Conservation (phyloP, 495 filamentous ascomycete genomes). For the Aspergillus indologenus region DNA sequence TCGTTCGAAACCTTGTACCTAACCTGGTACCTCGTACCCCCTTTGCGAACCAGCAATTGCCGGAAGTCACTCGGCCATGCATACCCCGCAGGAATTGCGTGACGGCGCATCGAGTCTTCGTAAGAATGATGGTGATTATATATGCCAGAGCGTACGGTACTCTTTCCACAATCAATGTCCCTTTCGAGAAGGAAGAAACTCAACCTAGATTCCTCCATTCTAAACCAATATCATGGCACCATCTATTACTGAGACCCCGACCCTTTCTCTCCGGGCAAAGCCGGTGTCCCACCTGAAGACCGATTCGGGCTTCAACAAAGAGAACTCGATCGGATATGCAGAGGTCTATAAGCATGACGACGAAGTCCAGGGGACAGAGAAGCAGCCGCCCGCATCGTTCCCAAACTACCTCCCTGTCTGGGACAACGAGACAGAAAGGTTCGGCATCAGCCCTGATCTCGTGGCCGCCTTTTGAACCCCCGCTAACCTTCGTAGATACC, state of each 20-base stretch:
- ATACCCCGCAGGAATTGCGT: conserved; percentile 29
- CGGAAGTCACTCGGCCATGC: conserved; percentile 5
- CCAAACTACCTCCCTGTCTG: conserved; percentile 76
- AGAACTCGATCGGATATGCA: conserved; percentile 54
- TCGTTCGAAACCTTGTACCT: not conserved
- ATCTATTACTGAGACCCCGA: conserved; percentile 43
- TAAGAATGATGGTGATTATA: conserved; percentile 18
- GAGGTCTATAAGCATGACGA: conserved; percentile 38
- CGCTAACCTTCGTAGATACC: conserved; percentile 30
- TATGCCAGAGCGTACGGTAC: conserved; percentile 8
- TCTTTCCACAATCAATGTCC: not conserved
- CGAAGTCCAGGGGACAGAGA: conserved; percentile 44
- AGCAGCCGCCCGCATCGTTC: conserved; percentile 53
- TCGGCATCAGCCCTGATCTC: conserved; percentile 1
- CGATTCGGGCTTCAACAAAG: conserved; percentile 58
- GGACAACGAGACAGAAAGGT: conserved; percentile 54
- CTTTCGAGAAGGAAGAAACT: not conserved
- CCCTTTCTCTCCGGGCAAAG: conserved; percentile 29
- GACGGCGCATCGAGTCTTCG: conserved; percentile 18
- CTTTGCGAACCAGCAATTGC: not conserved
- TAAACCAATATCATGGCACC: conserved; percentile 49
- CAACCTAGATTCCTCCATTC: not conserved
- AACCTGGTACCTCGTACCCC: not conserved
- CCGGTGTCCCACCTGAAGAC: conserved; percentile 36
- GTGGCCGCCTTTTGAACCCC: not conserved